Percentiles rank a stretch among this genome's conserved stretches.
phyloP scores from a whole-genome alignment of 1,284 basidiomycete species.

The Ceratobasidium sp. region DNA sequence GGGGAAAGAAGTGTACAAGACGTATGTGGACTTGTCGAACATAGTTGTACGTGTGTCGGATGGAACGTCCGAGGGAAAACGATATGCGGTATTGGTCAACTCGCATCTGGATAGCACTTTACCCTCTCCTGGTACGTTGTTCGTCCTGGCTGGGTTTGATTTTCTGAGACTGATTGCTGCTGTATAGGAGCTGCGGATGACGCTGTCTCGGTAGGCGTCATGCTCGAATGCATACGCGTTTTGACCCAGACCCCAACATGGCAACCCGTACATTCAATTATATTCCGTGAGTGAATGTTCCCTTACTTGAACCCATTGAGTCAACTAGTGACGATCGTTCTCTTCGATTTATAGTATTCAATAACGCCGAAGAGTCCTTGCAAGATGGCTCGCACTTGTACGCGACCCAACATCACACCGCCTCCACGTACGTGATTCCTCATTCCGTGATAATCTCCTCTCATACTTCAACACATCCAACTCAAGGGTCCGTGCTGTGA shows the following conservation, averaged over 20 bases:
- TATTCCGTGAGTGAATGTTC: conserved; percentile 76
- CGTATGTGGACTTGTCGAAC: conserved; percentile 89
- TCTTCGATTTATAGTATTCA: conserved; percentile 79
- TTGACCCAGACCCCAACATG: conserved; percentile 79
- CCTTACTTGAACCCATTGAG: neutral
- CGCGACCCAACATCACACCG: conserved; percentile 85
- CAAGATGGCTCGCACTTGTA: conserved; percentile 96
- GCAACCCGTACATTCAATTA: conserved; percentile 82
- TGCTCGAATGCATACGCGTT: conserved; percentile 90
- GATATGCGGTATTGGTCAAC: conserved; percentile 89
- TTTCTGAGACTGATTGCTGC: neutral
- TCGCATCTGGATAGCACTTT: conserved; percentile 82
- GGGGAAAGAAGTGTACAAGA: conserved; percentile 88
- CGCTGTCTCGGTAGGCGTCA: conserved; percentile 87
- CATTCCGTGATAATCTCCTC: neutral
- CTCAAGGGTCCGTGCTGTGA: conserved; percentile 81
- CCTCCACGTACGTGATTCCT: conserved; percentile 68
- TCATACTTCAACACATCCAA: neutral
- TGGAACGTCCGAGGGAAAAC: conserved; percentile 78
- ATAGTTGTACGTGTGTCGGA: conserved; percentile 90
- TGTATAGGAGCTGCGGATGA: conserved; percentile 90
- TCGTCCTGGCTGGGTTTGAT: neutral
- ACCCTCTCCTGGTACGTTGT: conserved; percentile 47
- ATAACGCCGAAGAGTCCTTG: conserved; percentile 93
- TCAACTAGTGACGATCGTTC: conserved; percentile 9